Percentiles rank a stretch among this genome's conserved stretches.
These are phyloP conservation scores for Peziza echinospora DNA, from an alignment of 495 filamentous ascomycete species.

Conservation along the genomic window DNA sequence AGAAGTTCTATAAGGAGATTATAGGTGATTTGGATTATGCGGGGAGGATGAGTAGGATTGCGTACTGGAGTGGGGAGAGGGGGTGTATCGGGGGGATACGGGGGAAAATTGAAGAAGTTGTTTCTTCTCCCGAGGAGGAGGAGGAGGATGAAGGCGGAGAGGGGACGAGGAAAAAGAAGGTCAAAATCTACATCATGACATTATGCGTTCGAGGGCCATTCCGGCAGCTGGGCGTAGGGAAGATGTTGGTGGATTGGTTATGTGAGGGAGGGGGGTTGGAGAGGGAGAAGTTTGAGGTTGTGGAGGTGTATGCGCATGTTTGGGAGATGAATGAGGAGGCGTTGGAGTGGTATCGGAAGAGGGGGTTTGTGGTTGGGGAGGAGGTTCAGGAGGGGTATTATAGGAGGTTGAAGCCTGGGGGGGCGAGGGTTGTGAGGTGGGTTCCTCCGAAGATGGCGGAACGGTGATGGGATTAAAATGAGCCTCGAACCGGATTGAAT, in stretches of 20 bases:
- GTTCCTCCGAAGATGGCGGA: conserved; percentile 3
- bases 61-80: conserved; percentile 41
- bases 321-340: conserved; percentile 83
- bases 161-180: conserved; percentile 3
- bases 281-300: conserved; percentile 2
- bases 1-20: conserved; percentile 62
- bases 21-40: conserved; percentile 43
- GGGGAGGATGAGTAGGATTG: conserved; percentile 54
- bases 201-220: conserved; percentile 66
- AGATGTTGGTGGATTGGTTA: conserved; percentile 27
- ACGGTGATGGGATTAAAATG: not conserved
- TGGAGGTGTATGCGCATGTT: conserved; percentile 59
- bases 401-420: conserved; percentile 54
- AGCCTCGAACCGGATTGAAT: too few species aligned
- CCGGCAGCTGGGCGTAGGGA: conserved; percentile 55
- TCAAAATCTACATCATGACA: conserved; percentile 66
- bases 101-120: conserved; percentile 22
- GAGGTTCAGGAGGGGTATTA: conserved; percentile 56
- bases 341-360: conserved; percentile 59
- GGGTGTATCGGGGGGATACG: conserved; percentile 51
- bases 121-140: too few species aligned
- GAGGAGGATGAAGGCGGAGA: conserved; percentile 5
- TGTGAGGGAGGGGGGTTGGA: not conserved
- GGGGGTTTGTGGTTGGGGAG: conserved; percentile 48
- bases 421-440: conserved; percentile 52